Evolutionary conservation across 2,329 filamentous ascomycete species (phyloP), one percentile per base, ranked within the genome.

Genomic region (Botrytis byssoidea): DNA sequence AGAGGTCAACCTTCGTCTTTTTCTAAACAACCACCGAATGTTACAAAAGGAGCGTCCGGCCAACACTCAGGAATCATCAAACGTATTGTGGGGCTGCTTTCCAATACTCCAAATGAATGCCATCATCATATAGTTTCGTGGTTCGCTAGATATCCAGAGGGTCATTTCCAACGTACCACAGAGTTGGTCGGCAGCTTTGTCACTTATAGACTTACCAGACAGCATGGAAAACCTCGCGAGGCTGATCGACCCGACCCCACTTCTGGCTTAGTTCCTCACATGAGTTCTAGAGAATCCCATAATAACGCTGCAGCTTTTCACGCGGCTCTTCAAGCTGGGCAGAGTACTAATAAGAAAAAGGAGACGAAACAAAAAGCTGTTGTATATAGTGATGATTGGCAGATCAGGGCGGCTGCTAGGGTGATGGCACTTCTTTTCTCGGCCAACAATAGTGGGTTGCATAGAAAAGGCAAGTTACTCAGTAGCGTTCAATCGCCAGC

Each of bases 21-120:
- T 25, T 73, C 74, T 20, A 66, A 60, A 40, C 72, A 40, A 35
- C 59, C 66, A 16, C 63, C 72, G 3, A 77, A 77, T 55, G 63
- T 66, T 7, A 71, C 48, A 20, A 78, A 76, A 72, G 77, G 79
- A 37, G 79, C 83, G 12, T 80, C 85, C 18, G 91, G 91, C 2
- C 89, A 93, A 74, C 92, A 97, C 82, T 94, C 93, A 3, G 92
- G 92, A 7, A 92, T 97, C 71, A 89, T 97, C 78, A 97, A 97
- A 82, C 89, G 95, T 55, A 90, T 97, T 57, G 82, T 97, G 40
- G 95, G 95, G 0, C 84, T 97, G 16, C 80, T 97, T 37, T 92
- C 93, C 1, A 93, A 97, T 81, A 85, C 93, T 20, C 87, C 93
- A 0, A 88, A 89, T 74, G 88, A 91, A 74, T 95, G 92, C 77